Conservation (phyloP, 208 protist species). For the Acanthamoeba divionensis region DNA sequence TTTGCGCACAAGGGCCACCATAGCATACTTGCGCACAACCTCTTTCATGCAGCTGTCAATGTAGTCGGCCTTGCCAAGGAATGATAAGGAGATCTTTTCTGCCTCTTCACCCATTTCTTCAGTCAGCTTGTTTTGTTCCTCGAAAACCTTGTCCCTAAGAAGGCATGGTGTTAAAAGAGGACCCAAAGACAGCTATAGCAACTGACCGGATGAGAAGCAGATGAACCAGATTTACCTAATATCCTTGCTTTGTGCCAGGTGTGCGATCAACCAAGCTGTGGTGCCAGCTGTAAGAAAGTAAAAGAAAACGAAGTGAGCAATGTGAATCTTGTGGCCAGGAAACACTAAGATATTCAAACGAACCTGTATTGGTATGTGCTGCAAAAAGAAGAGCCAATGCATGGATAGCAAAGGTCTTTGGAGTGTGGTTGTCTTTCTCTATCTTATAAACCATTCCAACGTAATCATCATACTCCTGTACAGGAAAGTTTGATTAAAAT, state of each 20-base stretch:
- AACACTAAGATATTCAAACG: too few relatives aligned
- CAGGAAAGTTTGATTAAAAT: not conserved
- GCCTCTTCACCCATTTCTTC: not conserved
- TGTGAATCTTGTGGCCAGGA: too few relatives aligned
- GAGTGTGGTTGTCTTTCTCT: not conserved
- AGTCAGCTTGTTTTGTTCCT: not conserved
- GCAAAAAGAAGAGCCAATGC: not conserved
- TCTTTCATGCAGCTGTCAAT: slow-evolving; percentile 27
- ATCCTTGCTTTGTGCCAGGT: not conserved
- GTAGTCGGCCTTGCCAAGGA: not conserved
- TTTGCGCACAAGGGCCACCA: not conserved
- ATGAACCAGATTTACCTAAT: not conserved
- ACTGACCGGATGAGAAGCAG: too few relatives aligned
- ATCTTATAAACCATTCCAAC: not conserved
- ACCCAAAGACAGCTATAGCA: too few relatives aligned
- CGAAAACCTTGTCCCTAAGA: not conserved
- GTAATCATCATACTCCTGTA: not conserved
- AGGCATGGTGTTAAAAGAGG: too few relatives aligned
- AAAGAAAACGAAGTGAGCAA: not conserved
- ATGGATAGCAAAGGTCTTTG: not conserved
- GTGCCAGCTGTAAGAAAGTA: not conserved
- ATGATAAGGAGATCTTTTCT: not conserved
- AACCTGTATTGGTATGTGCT: slow-evolving; percentile 32
- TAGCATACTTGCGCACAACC: not conserved
- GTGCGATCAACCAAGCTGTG: not conserved